These are phyloP conservation scores for Globisporangium okanoganense DNA, from an alignment of 352 stramenopile species.

Conservation along the genomic window DNA sequence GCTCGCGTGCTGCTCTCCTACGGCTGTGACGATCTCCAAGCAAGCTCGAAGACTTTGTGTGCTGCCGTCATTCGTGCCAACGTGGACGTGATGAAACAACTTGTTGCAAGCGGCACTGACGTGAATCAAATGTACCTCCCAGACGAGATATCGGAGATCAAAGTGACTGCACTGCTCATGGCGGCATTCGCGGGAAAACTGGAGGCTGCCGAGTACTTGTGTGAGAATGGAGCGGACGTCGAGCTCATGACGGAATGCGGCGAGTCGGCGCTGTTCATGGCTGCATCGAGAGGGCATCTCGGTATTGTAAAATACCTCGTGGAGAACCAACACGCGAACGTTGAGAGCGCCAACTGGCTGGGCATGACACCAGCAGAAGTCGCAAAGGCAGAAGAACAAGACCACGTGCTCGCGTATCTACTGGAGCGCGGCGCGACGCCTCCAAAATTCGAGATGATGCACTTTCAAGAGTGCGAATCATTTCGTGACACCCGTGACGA, in stretches of 20 bases:
- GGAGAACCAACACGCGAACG: not conserved
- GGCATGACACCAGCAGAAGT: not conserved
- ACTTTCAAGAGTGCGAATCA: too few relatives aligned
- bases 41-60: not conserved
- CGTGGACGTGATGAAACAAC: not conserved
- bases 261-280: not conserved
- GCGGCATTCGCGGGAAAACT: not conserved
- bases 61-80: not conserved
- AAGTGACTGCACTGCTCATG: not conserved
- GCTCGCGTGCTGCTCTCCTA: not conserved
- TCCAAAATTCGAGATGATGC: not conserved
- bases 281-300: not conserved
- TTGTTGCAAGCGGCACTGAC: not conserved
- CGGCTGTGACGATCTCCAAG: not conserved
- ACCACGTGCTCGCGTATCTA: not conserved
- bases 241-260: not conserved
- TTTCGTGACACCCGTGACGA: too few relatives aligned
- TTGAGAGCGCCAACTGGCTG: not conserved
- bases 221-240: not conserved
- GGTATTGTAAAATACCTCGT: not conserved
- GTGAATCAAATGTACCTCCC: not conserved
- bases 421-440: not conserved
- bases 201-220: not conserved
- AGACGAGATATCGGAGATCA: not conserved
- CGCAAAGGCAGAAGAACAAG: not conserved